A percentile compares a stretch with the other conserved stretches of the same genome.
phyloP scores from a whole-genome alignment of 495 filamentous ascomycete genomes.

The Tuber umbilicatum region DNA sequence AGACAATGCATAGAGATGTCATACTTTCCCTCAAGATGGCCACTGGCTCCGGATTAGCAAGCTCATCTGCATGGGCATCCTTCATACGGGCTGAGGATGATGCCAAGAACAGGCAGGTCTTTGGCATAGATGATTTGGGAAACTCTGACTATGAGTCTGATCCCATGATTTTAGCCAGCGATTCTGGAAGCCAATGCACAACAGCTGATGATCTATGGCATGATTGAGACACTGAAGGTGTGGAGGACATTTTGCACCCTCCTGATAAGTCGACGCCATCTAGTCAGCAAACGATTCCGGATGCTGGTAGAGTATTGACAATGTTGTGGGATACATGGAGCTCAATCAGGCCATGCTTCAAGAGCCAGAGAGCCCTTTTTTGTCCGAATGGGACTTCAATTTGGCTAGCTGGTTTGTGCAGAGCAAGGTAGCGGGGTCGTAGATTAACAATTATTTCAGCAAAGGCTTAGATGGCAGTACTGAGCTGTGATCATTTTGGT shows the following conservation, averaged over 20 bases:
- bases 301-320: too few species aligned
- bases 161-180: not conserved
- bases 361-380: too few species aligned
- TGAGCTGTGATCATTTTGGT: slow-evolving; percentile 1
- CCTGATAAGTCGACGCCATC: too few species aligned
- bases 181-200: not conserved
- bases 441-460: not conserved
- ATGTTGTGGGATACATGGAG: too few species aligned
- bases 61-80: not conserved
- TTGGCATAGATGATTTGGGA: not conserved
- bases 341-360: too few species aligned
- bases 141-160: not conserved
- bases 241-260: too few species aligned
- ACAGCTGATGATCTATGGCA: not conserved
- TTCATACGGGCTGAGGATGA: not conserved
- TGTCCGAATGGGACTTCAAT: too few species aligned
- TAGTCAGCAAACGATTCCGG: too few species aligned
- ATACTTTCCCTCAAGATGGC: not conserved
- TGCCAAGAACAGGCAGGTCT: not conserved
- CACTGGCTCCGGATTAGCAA: not conserved
- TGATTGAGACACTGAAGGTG: not conserved
- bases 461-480: not conserved
- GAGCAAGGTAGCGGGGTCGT: too few species aligned
- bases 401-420: too few species aligned
- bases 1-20: not conserved